Evolutionary conservation across 345 rosid genomes (phyloP), one percentile per base, ranked within the genome.

Genomic region (Pistacia vera): DNA sequence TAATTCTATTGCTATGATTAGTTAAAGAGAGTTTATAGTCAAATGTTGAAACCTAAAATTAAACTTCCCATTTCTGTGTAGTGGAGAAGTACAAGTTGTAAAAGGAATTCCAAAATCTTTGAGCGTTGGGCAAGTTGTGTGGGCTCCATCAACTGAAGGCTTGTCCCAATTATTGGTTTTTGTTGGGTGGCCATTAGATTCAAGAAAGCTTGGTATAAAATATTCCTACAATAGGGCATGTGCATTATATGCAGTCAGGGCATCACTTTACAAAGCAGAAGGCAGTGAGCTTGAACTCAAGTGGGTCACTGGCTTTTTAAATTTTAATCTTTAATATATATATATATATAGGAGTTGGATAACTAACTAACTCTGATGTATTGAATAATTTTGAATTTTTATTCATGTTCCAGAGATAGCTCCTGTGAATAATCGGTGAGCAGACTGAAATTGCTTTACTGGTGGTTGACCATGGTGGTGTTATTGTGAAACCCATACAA

Each of bases 41-140:
- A 30, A 25, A 63, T 74, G 54, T 58, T n/a, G 63, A 63, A 77
- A 8, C 67, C 61, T 63, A 16, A 73, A 73, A 35, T 33, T 59
- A 30, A 58, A 79, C 25, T 64, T 76, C 73, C 59, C 55, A 49
- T 48, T 11, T 48, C 54, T 66, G 30, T 66, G 65, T 82, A 96
- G 99, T 81, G 99, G 93, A 81, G 87, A 86, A 75, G 97, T 93
- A 2, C 77, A 78, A 71, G 86, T 85, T 63, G 78, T 91, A 66
- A 82, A 85, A 89, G 97, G 95, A 85, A 85, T 93, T 84, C 59
- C 88, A 6, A 88, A 84, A 83, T 88, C 93, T 11, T 44, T 96
- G 74, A 96, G 98, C 60, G 81, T 84, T 79, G 97, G 99, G 52
- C 99, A 96, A 83, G 99, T 93, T 44, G 91, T 93, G 66, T 96